Evolutionary conservation across 768 basidiomycete species (phyloP).

Genomic region (Termitomyces sp.): DNA sequence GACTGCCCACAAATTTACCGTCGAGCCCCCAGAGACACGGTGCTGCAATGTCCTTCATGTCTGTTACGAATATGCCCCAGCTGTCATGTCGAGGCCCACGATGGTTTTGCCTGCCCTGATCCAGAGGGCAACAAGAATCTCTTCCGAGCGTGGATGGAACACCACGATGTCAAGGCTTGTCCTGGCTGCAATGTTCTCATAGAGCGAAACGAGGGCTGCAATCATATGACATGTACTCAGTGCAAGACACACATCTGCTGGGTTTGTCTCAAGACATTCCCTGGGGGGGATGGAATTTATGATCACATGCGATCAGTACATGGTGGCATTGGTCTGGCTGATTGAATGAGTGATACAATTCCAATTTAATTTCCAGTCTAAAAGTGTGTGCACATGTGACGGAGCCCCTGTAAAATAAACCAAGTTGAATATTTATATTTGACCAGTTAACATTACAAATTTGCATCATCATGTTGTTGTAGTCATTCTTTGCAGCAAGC

Average conservation of each 20-base stretch:
- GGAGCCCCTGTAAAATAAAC: too few relatives aligned
- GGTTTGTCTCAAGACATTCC: constrained; percentile 71
- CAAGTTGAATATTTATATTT: too few relatives aligned
- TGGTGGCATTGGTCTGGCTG: constrained; percentile 51
- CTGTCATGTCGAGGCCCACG: constrained; percentile 54
- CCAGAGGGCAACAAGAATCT: constrained; percentile 46
- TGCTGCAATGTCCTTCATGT: constrained; percentile 68
- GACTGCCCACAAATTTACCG: constrained; percentile 77
- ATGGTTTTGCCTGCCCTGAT: constrained; percentile 61
- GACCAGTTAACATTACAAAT: too few relatives aligned
- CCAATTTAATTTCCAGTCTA: too few relatives aligned
- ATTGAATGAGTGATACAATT: neutral
- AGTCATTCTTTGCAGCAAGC: too few relatives aligned
- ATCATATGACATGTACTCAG: constrained; percentile 74
- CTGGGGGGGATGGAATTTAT: constrained; percentile 65
- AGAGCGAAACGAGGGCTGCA: constrained; percentile 71
- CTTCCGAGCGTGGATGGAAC: constrained; percentile 59
- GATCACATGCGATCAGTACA: constrained; percentile 67
- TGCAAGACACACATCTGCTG: constrained; percentile 80
- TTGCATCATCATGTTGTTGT: too few relatives aligned
- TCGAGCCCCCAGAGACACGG: constrained; percentile 36
- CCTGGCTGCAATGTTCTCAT: constrained; percentile 68
- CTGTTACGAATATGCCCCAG: constrained; percentile 61
- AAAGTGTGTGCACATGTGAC: too few relatives aligned
- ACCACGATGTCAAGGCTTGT: constrained; percentile 67